Evolutionary conservation across 179 eudicot genomes (phyloP), one percentile per base, ranked within the genome.

Genomic region (Beta corolliflora): DNA sequence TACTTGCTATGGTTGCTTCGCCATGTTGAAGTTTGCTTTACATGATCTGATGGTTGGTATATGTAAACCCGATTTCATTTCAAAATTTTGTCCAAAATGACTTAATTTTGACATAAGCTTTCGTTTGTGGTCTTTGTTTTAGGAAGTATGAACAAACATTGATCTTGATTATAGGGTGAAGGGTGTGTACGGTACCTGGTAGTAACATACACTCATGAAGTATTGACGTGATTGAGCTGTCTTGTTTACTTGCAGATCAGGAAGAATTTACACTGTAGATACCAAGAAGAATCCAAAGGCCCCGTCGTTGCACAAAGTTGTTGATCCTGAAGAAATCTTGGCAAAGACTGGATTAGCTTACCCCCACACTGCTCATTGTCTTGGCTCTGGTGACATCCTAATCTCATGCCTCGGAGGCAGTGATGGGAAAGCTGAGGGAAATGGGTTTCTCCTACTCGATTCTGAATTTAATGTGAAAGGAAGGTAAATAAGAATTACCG

Each of bases 301-400:
- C 72, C 98, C 99, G 7, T 75, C 86, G 16, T 65, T 96, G 89
- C 91, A 96, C 88, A 96, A 94, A 87, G 86, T 85, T 25, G 99
- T 96, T 75, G 93, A 96, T 73, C 94, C 99, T 4, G 89, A 86
- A 58, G 98, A 96, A 36, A 90, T 96, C 70, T 71, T 82, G 50
- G 63, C 70, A 14, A 96, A 94, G 88, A 96, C 99, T 11, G 99
- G 98, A 82, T 83, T 96, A 79, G 98, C 98, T 21, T 96, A 86
- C 84, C 99, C 99, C 3, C 99, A 96, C 85, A 96, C 98, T 23
- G 85, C 99, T 65, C 99, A 96, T 82, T 96, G 99, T 82, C 98
- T 96, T 83, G 99, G 98, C 79, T 89, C 98, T 68, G 97, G 98
- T 66, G 99, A 96, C 44, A 83, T 96, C 74, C 88, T 96, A 86